A percentile compares a stretch with the other conserved stretches of the same genome.
phyloP scores from a whole-genome alignment of 352 stramenopile genomes.

The Phytophthora tentaculata region DNA sequence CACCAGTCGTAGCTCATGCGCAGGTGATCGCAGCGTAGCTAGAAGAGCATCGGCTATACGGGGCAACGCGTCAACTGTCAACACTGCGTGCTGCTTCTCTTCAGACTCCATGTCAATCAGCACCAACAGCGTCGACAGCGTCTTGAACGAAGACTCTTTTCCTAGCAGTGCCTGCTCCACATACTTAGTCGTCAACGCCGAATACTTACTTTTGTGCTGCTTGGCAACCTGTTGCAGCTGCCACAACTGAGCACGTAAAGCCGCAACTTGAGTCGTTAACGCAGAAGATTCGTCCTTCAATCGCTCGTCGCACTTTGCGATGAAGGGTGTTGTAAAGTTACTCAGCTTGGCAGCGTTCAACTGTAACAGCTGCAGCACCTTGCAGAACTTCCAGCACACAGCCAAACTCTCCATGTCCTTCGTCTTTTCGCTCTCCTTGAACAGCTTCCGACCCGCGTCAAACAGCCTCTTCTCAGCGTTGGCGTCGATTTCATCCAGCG shows the following conservation, averaged over 20 bases:
- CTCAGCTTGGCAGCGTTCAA: constrained; percentile 48
- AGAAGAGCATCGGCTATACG: constrained; percentile 50
- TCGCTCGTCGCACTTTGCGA: constrained; percentile 44
- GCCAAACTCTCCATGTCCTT: constrained; percentile 36
- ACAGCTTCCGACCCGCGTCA: constrained; percentile 33
- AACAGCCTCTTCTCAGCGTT: constrained; percentile 40
- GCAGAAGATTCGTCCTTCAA: constrained; percentile 12
- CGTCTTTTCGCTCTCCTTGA: constrained; percentile 22
- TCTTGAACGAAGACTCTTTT: constrained; percentile 63
- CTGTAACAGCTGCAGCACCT: constrained; percentile 58
- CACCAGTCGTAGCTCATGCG: constrained; percentile 69
- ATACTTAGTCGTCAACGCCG: constrained; percentile 30
- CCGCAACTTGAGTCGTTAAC: constrained; percentile 18
- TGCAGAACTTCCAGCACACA: constrained; percentile 79
- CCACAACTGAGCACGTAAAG: constrained; percentile 71
- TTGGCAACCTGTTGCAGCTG: constrained; percentile 67
- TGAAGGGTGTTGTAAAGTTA: constrained; percentile 48
- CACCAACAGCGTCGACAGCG: constrained; percentile 64
- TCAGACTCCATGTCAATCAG: constrained; percentile 68
- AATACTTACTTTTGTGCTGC: constrained; percentile 31
- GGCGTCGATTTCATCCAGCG: constrained; percentile 25
- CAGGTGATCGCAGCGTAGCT: constrained; percentile 70
- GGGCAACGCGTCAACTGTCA: constrained; percentile 46
- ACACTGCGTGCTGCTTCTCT: constrained; percentile 48
- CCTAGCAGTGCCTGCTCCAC: constrained; percentile 44